Base-by-base conservation (phyloP, 192 early-diverging fungal species). In the Lunasporangiospora selenospora region DNA sequence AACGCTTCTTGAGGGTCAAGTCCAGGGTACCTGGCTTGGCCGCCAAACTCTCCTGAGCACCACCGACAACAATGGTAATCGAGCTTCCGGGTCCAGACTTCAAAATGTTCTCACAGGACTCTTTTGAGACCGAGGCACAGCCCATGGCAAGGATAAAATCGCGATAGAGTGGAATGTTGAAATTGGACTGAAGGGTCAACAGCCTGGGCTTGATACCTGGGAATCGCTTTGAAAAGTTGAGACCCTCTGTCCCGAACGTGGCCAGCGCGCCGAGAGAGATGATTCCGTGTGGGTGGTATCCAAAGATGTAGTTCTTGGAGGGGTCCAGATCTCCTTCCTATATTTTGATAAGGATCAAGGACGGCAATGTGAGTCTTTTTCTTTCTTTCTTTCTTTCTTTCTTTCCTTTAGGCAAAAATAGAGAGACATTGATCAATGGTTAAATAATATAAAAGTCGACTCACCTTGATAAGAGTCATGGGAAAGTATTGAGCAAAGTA, bases 201-300 rank as follows among this genome's bases (percentile, higher is more conserved):
- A 96, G 80, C 6, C 87, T 81, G 43, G 91, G 77, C 4, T 85
- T 76, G 48, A 99, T 87, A 6, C 95, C 95, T 2, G 92, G 92
- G 62, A 94, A 94, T 18, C 82, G 46, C 26, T 83, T 59, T 24
- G 86, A 84, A 41, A 98, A 90, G 13, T 86, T 79, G 32, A 87
- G 76, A 4, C 91, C 94, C 44, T 96, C 93, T 0, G 91, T 92
- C 1, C 75, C 95, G 73, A 94, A 94, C 42, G 92, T 89, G 15
- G 84, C 83, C 77, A 89, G 89, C 1, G 94, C 91, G 15, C 91
- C 92, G 24, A 95, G 83, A 16, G 88, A 82, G 48, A 95, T 91
- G 51, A 97, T 90, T 8, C 93, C 94, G 60, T 96, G 94, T 18
- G 95, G 95, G 67, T 99, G 95, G 64, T 92, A 93, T 21, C 81